phyloP scores from a whole-genome alignment of 768 basidiomycete genomes.

The Hericium erinaceus region DNA sequence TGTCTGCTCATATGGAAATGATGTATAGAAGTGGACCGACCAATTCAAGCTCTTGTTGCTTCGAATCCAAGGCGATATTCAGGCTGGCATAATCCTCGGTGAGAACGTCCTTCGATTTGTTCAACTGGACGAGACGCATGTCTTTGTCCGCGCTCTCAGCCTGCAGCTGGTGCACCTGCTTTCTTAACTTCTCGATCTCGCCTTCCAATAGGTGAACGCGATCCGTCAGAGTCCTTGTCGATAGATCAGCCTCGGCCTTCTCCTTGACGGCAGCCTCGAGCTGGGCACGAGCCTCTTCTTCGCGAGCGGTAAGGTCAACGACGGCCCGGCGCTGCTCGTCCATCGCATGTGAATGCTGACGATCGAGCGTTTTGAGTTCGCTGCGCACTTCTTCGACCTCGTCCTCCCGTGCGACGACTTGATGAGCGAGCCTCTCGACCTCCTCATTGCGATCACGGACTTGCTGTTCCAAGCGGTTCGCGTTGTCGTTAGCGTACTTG shows the following conservation, averaged over 20 bases:
- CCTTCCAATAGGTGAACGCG: conserved; percentile 39
- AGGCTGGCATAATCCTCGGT: conserved; percentile 76
- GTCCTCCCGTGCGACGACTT: conserved; percentile 37
- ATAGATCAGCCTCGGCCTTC: conserved; percentile 48
- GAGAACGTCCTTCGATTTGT: conserved; percentile 54
- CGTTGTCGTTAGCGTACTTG: conserved; percentile 43
- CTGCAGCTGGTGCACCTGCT: conserved; percentile 61
- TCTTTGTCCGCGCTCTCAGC: conserved; percentile 82
- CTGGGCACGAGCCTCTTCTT: conserved; percentile 34
- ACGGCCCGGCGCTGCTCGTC: conserved; percentile 40
- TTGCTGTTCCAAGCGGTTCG: conserved; percentile 46
- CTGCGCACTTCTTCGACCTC: conserved; percentile 47
- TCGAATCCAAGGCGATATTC: conserved; percentile 87
- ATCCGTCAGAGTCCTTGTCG: conserved; percentile 38
- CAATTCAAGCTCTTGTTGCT: conserved; percentile 89
- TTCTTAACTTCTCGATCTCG: conserved; percentile 50
- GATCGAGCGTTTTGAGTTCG: conserved; percentile 43
- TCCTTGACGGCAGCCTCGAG: conserved; percentile 42
- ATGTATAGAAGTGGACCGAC: conserved; percentile 37
- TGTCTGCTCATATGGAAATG: no score
- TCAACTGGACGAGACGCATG: conserved; percentile 63
- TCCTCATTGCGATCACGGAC: conserved; percentile 50
- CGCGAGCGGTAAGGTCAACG: conserved; percentile 37
- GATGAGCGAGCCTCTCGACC: conserved; percentile 36
- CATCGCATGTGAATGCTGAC: conserved; percentile 42